These are phyloP conservation scores for Phoenix roebelenii DNA, from an alignment of 176 grass and related monocot genomes.

Conservation along the genomic window DNA sequence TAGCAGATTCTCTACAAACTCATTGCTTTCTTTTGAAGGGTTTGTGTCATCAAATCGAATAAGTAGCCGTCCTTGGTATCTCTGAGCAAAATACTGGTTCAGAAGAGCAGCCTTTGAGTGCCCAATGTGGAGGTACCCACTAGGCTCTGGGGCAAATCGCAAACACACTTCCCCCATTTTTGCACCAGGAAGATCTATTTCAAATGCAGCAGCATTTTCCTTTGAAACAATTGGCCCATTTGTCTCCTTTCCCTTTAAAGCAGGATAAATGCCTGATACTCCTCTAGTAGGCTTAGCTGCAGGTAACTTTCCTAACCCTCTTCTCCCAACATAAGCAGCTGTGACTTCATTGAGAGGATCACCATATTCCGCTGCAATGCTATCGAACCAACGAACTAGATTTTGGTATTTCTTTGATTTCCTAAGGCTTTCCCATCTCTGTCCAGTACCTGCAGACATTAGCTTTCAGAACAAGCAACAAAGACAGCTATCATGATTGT, in stretches of 20 bases:
- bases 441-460: slow-evolving; percentile 49
- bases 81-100: slow-evolving; percentile 89
- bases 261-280: slow-evolving; percentile 2
- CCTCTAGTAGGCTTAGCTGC: slow-evolving; percentile 46
- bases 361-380: slow-evolving; percentile 39
- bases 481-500: no score
- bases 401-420: slow-evolving; percentile 81
- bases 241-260: slow-evolving; percentile 22
- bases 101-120: slow-evolving; percentile 81
- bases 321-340: slow-evolving; percentile 70
- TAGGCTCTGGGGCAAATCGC: slow-evolving; percentile 88
- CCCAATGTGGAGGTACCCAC: slow-evolving; percentile 86
- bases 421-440: slow-evolving; percentile 91
- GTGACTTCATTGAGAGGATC: slow-evolving; percentile 47
- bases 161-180: slow-evolving; percentile 73
- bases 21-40: slow-evolving; percentile 92
- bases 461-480: background rate
- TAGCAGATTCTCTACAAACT: slow-evolving; percentile 77
- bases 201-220: slow-evolving; percentile 33
- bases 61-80: slow-evolving; percentile 60
- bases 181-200: slow-evolving; percentile 79
- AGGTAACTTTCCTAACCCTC: slow-evolving; percentile 73
- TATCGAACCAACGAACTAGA: slow-evolving; percentile 70
- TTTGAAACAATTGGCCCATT: slow-evolving; percentile 8
- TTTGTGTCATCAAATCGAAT: slow-evolving; percentile 98